A percentile compares a stretch with the other conserved stretches of the same genome.
Conservation (phyloP, 2,329 filamentous ascomycete species). For the Pseudocercospora macadamiae region DNA sequence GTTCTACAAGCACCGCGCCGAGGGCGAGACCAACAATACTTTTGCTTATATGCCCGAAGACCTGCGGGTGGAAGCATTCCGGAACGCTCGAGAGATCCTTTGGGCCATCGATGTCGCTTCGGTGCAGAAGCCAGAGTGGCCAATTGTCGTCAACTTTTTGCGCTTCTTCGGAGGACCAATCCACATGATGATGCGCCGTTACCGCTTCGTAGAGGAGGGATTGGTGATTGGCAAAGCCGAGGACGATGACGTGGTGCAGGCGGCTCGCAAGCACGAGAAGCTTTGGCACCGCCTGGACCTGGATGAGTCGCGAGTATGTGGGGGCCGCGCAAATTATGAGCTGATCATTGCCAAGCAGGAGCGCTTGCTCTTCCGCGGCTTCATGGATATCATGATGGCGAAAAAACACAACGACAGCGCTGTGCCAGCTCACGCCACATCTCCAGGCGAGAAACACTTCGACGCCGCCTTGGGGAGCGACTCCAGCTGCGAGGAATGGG, state of each 20-base stretch:
- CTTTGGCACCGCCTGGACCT: slow-evolving; percentile 39
- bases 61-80: slow-evolving; percentile 31
- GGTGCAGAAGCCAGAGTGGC: slow-evolving; percentile 12
- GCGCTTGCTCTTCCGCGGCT: slow-evolving; percentile 8
- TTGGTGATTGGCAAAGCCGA: slow-evolving; percentile 36
- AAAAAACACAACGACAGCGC: slow-evolving; percentile 4
- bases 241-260: slow-evolving; percentile 28
- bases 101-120: slow-evolving; percentile 40
- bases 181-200: slow-evolving; percentile 42
- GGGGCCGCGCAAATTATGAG: slow-evolving; percentile 3
- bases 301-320: background rate
- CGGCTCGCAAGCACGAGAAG: slow-evolving; percentile 36
- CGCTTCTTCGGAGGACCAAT: slow-evolving; percentile 39
- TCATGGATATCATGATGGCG: slow-evolving; percentile 11
- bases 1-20: slow-evolving; percentile 41
- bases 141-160: slow-evolving; percentile 31
- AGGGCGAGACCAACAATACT: slow-evolving; percentile 41
- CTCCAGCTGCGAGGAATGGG: slow-evolving; percentile 4
- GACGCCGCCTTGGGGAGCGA: background rate
- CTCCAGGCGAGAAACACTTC: background rate
- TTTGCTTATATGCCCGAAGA: slow-evolving; percentile 37
- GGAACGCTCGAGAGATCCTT: slow-evolving; percentile 35
- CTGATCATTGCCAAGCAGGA: slow-evolving; percentile 11
- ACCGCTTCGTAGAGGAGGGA: slow-evolving; percentile 41
- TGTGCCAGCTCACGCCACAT: background rate